phyloP scores from a whole-genome alignment of 805 yeast genomes.

The Brettanomyces custersianus region DNA sequence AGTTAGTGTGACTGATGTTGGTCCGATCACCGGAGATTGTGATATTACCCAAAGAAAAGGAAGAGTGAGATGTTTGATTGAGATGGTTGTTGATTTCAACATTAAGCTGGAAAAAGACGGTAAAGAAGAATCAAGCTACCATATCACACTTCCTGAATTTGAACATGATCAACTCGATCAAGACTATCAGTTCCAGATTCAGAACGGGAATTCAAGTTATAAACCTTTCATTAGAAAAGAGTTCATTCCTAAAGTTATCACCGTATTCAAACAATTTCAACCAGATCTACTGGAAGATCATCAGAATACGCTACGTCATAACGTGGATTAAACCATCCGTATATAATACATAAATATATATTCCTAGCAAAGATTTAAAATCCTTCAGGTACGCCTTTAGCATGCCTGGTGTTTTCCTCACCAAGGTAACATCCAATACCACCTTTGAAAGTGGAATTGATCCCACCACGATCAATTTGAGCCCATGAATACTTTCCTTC shows the following conservation, averaged over 20 bases:
- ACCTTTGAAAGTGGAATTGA: slow-evolving; percentile 22
- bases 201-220: slow-evolving; percentile 29
- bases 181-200: slow-evolving; percentile 45
- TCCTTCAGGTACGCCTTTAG: slow-evolving; percentile 84
- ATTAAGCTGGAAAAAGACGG: slow-evolving; percentile 30
- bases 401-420: slow-evolving; percentile 40
- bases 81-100: slow-evolving; percentile 44
- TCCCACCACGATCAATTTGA: slow-evolving; percentile 39
- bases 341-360: slow-evolving; percentile 1
- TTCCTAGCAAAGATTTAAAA: slow-evolving; percentile 32
- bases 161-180: slow-evolving; percentile 70
- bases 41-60: slow-evolving; percentile 82
- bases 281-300: slow-evolving; percentile 52
- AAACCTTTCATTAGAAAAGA: slow-evolving; percentile 31
- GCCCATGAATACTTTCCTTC: slow-evolving; percentile 49
- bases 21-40: slow-evolving; percentile 58
- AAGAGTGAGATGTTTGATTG: slow-evolving; percentile 67
- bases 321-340: slow-evolving; percentile 18
- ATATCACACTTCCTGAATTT: slow-evolving; percentile 52
- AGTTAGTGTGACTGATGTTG: slow-evolving; percentile 28
- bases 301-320: slow-evolving; percentile 54
- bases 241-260: slow-evolving; percentile 43
- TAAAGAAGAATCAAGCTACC: slow-evolving; percentile 30
- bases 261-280: slow-evolving; percentile 50
- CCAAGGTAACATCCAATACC: slow-evolving; percentile 35